phyloP scores from a whole-genome alignment of 768 basidiomycete species.

The Suillus paluster region DNA sequence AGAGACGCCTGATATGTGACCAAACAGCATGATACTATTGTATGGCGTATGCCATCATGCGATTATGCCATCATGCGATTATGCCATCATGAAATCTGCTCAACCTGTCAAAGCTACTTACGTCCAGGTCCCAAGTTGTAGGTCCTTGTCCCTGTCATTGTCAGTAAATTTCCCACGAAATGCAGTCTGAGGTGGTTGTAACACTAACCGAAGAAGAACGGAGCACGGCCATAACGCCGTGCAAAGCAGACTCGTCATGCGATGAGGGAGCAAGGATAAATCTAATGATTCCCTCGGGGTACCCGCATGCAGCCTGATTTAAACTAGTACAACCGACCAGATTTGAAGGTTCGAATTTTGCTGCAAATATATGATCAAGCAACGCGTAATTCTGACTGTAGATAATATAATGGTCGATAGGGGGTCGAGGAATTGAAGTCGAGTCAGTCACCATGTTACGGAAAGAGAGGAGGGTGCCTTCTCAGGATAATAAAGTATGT shows the following conservation, averaged over 20 bases:
- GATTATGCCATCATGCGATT: background rate
- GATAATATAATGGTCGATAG: background rate
- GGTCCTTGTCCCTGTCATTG: background rate
- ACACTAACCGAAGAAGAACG: background rate
- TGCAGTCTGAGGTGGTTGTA: background rate
- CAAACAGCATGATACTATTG: background rate
- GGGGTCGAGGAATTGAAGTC: background rate
- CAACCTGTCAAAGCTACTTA: background rate
- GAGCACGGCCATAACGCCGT: too few species aligned
- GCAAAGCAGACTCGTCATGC: background rate
- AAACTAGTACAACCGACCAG: background rate
- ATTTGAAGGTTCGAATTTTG: background rate
- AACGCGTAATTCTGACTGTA: background rate
- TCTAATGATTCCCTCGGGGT: too few species aligned
- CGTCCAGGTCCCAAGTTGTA: background rate
- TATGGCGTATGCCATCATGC: background rate
- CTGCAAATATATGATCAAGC: background rate
- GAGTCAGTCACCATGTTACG: background rate
- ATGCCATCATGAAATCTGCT: background rate
- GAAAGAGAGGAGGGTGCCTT: background rate
- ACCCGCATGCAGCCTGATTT: background rate
- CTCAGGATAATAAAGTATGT: background rate
- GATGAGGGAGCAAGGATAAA: background rate
- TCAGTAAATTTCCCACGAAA: conserved; percentile 3
- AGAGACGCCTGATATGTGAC: background rate